These are phyloP conservation scores for Gonapodya sp. DNA, from an alignment of 192 early-diverging fungal species.

Conservation along the genomic window DNA sequence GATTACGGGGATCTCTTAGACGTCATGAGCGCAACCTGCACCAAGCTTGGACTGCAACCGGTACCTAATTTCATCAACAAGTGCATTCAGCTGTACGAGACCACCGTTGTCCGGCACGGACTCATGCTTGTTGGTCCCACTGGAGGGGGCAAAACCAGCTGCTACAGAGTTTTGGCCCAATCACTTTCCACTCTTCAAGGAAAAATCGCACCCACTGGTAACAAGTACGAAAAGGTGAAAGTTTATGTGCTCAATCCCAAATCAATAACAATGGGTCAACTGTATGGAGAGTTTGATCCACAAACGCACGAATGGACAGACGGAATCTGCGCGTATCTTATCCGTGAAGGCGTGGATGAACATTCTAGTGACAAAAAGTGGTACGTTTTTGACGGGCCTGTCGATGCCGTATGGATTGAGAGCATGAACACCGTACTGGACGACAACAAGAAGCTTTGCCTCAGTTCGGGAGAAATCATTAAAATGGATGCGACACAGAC, in stretches of 20 bases:
- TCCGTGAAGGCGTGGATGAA: constrained; percentile 41
- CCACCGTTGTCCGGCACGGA: constrained; percentile 51
- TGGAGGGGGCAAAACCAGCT: constrained; percentile 42
- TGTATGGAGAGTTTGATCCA: constrained; percentile 53
- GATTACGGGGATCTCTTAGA: constrained; percentile 39
- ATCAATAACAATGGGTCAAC: constrained; percentile 57
- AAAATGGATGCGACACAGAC: constrained; percentile 50
- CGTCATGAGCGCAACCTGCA: constrained; percentile 31
- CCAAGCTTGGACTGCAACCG: constrained; percentile 33
- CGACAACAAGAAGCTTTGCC: constrained; percentile 50
- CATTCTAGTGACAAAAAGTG: constrained; percentile 45
- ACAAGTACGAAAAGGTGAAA: constrained; percentile 27
- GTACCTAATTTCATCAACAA: constrained; percentile 48
- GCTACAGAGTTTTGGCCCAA: constrained; percentile 39
- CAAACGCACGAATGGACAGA: constrained; percentile 55
- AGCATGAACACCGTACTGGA: constrained; percentile 56
- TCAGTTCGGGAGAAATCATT: constrained; percentile 54
- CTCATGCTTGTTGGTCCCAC: constrained; percentile 38
- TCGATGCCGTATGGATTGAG: constrained; percentile 59
- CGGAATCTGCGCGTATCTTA: constrained; percentile 42
- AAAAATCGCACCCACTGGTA: constrained; percentile 22
- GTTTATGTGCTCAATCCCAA: constrained; percentile 45
- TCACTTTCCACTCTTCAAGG: constrained; percentile 34
- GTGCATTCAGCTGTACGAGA: constrained; percentile 49
- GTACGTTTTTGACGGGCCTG: constrained; percentile 52